Percentiles rank a stretch among this genome's conserved stretches.
These are phyloP conservation scores for Pyrenopolyporus hunteri DNA, from an alignment of 495 filamentous ascomycete genomes.

Conservation along the genomic window DNA sequence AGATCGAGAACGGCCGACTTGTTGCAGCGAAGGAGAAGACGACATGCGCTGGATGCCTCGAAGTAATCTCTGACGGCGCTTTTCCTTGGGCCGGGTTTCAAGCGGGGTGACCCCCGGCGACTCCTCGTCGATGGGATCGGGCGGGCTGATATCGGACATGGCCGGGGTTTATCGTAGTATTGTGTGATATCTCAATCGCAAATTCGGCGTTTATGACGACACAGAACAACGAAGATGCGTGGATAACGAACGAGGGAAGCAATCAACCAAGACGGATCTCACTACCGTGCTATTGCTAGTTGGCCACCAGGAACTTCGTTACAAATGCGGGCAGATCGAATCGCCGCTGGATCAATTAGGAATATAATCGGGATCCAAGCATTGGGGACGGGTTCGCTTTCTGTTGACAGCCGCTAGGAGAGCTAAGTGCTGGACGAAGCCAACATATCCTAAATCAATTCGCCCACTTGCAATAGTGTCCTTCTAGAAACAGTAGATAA, in stretches of 20 bases:
- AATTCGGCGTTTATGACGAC: neutral
- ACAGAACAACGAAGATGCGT: neutral
- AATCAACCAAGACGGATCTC: neutral
- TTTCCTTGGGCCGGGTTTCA: slow-evolving; percentile 66
- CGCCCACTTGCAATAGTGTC: neutral
- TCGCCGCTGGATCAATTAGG: slow-evolving; percentile 24
- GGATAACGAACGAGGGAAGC: slow-evolving; percentile 18
- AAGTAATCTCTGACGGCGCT: slow-evolving; percentile 75
- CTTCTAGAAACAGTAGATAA: slow-evolving; percentile 10
- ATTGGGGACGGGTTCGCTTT: slow-evolving; percentile 11
- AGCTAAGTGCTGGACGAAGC: slow-evolving; percentile 1
- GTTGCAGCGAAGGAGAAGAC: slow-evolving; percentile 78
- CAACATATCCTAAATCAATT: slow-evolving; percentile 14
- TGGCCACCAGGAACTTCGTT: slow-evolving; percentile 19
- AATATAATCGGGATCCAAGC: slow-evolving; percentile 10
- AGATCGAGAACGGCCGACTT: slow-evolving; percentile 67
- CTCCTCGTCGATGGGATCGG: slow-evolving; percentile 31
- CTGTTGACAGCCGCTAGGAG: slow-evolving; percentile 8
- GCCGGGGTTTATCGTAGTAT: slow-evolving; percentile 1
- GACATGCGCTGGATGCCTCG: slow-evolving; percentile 86
- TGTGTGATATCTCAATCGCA: slow-evolving; percentile 3
- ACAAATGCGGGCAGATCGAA: slow-evolving; percentile 21
- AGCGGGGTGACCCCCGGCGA: slow-evolving; percentile 31
- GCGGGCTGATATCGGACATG: slow-evolving; percentile 24
- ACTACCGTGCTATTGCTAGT: slow-evolving; percentile 1